Evolutionary conservation across 2,329 filamentous ascomycete species (phyloP).

Genomic region (Fusarium duplospermum): DNA sequence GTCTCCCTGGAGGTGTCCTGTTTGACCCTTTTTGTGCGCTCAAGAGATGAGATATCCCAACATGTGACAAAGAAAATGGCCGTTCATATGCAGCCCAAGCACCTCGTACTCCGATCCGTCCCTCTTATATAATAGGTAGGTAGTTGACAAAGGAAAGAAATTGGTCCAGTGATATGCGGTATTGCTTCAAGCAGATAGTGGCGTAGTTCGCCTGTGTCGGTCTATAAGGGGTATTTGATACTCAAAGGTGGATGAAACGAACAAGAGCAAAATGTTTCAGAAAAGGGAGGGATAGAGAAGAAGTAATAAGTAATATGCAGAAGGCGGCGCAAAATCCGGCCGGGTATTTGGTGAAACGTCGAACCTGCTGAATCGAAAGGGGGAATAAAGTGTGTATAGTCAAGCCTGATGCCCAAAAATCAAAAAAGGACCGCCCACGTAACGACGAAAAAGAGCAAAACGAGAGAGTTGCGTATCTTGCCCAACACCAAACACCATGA

Average conservation of each 20-base stretch:
- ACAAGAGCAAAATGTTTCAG: constrained; percentile 36
- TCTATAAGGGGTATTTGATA: constrained; percentile 55
- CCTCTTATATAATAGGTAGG: constrained; percentile 38
- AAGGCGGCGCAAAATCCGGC: constrained; percentile 35
- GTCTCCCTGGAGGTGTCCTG: constrained; percentile 26
- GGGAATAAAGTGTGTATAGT: constrained; percentile 44
- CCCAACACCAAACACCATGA: constrained; percentile 47
- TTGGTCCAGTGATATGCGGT: constrained; percentile 43
- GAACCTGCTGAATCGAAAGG: constrained; percentile 43
- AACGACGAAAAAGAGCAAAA: constrained; percentile 30
- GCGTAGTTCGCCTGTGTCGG: constrained; percentile 48
- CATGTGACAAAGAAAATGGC: constrained; percentile 34
- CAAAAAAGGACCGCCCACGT: constrained; percentile 38
- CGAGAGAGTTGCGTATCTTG: constrained; percentile 32
- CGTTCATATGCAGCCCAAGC: constrained; percentile 40
- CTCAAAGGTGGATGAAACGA: constrained; percentile 44
- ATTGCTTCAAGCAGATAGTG: constrained; percentile 46
- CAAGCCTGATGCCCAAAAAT: constrained; percentile 42
- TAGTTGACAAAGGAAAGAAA: constrained; percentile 47
- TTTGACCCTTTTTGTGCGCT: constrained; percentile 36
- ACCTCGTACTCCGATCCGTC: constrained; percentile 42
- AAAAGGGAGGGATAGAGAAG: constrained; percentile 36
- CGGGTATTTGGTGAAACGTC: constrained; percentile 45
- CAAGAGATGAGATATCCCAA: constrained; percentile 25
- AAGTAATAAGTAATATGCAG: constrained; percentile 38